A percentile compares a stretch with the other conserved stretches of the same genome.
Conservation (phyloP, 2,329 filamentous ascomycete species). For the Fusarium phyllophilum region DNA sequence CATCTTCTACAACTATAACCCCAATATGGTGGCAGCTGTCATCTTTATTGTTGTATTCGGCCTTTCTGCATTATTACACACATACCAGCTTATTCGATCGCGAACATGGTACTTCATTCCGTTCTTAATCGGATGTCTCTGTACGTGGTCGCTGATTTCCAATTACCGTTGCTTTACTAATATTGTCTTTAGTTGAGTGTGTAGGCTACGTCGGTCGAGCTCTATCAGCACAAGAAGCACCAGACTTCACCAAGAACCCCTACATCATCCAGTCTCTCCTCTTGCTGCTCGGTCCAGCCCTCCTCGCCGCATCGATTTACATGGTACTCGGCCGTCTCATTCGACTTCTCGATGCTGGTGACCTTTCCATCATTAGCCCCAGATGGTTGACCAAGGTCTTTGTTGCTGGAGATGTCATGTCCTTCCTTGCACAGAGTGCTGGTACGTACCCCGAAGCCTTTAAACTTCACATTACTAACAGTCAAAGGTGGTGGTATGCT, state of each 20-base stretch:
- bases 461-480: not conserved
- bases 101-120: constrained; percentile 64
- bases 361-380: constrained; percentile 54
- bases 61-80: constrained; percentile 51
- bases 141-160: constrained; percentile 46
- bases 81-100: constrained; percentile 51
- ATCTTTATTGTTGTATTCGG: constrained; percentile 55
- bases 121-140: constrained; percentile 62
- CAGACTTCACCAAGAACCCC: constrained; percentile 47
- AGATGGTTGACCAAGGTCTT: constrained; percentile 63
- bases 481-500: constrained; percentile 41
- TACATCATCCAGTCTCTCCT: constrained; percentile 56
- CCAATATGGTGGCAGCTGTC: constrained; percentile 55
- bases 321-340: constrained; percentile 59
- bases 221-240: constrained; percentile 54
- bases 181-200: constrained; percentile 37
- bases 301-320: constrained; percentile 59
- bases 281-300: constrained; percentile 51
- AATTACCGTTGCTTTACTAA: not conserved
- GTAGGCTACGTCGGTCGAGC: constrained; percentile 60
- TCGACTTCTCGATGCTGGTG: constrained; percentile 50
- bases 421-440: constrained; percentile 51
- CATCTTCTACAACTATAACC: constrained; percentile 59
- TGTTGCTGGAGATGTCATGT: constrained; percentile 60
- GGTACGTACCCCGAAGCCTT: constrained; percentile 23